A percentile compares a stretch with the other conserved stretches of the same genome.
Evolutionary conservation across 257 asterid species (phyloP).

Genomic region (Fraxinus anomala): DNA sequence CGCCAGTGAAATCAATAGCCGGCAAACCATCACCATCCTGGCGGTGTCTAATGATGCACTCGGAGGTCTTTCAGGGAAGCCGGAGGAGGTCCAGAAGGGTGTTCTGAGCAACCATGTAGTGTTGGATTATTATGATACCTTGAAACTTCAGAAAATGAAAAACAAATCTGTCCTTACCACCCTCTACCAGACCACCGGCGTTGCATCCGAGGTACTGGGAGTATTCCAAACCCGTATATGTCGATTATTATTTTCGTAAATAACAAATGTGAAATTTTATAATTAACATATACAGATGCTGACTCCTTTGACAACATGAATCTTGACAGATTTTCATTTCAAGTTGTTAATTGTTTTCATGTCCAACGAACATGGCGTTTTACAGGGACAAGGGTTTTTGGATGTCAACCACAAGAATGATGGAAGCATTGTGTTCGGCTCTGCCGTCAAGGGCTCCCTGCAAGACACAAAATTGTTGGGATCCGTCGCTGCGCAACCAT

Average conservation of each 20-base stretch:
- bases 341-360: not conserved
- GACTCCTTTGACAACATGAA: not conserved
- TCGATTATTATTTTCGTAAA: too few species aligned
- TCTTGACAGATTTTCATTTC: not conserved
- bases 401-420: constrained; percentile 40
- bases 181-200: constrained; percentile 50
- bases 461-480: constrained; percentile 30
- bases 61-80: constrained; percentile 36
- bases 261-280: not conserved
- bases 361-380: not conserved
- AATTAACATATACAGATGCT: not conserved
- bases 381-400: constrained; percentile 55
- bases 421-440: constrained; percentile 55
- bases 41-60: constrained; percentile 52
- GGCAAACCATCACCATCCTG: constrained; percentile 60
- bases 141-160: constrained; percentile 53
- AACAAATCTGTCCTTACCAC: constrained; percentile 47
- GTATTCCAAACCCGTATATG: not conserved
- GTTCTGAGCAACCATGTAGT: constrained; percentile 61
- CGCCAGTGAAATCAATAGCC: constrained; percentile 44
- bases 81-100: constrained; percentile 40
- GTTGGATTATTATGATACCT: constrained; percentile 64
- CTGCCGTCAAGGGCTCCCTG: constrained; percentile 51
- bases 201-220: constrained; percentile 16
- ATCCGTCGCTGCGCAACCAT: constrained; percentile 50